Base-by-base conservation (phyloP, 331 rosid species). In the Acacia concinna region DNA sequence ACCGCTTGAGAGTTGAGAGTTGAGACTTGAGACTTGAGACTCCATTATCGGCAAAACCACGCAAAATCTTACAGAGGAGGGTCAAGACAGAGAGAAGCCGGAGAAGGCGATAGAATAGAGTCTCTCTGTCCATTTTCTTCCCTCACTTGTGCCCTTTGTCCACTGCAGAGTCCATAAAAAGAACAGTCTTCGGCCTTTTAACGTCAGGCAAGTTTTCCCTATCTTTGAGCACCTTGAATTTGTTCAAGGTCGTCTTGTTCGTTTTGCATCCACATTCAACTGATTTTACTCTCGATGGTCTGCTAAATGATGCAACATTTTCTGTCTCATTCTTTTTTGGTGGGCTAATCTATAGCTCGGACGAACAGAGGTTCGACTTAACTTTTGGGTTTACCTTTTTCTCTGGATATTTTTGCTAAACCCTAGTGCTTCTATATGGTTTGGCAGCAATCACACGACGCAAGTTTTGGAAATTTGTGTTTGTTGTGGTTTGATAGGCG, bases 151-250 rank as follows among this genome's bases (percentile, higher is more conserved):
- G 27, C 25, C 60, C 18, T 20, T 46, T 20, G 20, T 38, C 12
- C 32, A 1, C 68, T 17, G 12, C 6, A 7, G 15, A 59, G 12
- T 52, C 25, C 49, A 34, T 13, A 66, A 54, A 37, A 47, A 64
- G 18, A 20, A 71, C 75, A 40, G 40, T 75, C 77, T 79, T 23
- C 37, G 28, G 69, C 63, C 84, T 56, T 56, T 84, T 83, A 82
- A 82, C 82, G 15, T 49, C 90, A 83, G 94, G 93, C 76, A 79
- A 82, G 83, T 11, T 78, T 38, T 75, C 43, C 32, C 25, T 44
- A 17, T 87, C 6, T 35, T 8, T 30, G 4, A 68, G 49, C 64
- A 28, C 9, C 17, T 49, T 66, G n/a, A 37, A 25, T 4, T 74
- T 38, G 5, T 20, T 57, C 71, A n/a, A 27, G 46, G 8, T 69